Percentiles rank a stretch among this genome's conserved stretches.
Conservation (phyloP, 1,139 yeast genomes). For the Debaryomycetaceae sp. region DNA sequence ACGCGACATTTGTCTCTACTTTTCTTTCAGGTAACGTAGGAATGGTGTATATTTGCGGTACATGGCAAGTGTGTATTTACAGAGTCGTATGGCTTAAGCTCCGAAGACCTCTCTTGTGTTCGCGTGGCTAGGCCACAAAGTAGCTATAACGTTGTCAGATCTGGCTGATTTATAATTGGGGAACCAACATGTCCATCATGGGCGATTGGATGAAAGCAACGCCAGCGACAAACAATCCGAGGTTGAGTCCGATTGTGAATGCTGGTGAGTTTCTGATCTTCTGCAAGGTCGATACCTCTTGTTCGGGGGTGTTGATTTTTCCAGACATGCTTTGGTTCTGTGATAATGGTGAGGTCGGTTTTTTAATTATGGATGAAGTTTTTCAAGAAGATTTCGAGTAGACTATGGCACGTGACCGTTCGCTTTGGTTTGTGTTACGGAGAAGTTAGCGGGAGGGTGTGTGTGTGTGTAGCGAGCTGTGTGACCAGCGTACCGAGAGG, state of each 20-base stretch:
- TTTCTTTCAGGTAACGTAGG: not conserved
- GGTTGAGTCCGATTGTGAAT: slow-evolving; percentile 62
- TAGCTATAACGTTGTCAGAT: not conserved
- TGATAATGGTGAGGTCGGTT: not conserved
- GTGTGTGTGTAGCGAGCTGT: too few species aligned
- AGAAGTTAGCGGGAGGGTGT: too few species aligned
- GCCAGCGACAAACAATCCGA: slow-evolving; percentile 65
- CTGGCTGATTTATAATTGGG: slow-evolving; percentile 48
- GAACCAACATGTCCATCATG: slow-evolving; percentile 76
- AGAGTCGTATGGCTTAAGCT: not conserved
- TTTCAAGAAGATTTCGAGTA: not conserved
- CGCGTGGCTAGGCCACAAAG: not conserved
- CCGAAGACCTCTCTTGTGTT: not conserved
- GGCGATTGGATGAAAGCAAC: slow-evolving; percentile 75
- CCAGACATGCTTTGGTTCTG: slow-evolving; percentile 20
- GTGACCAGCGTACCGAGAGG: too few species aligned
- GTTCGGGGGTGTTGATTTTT: slow-evolving; percentile 18
- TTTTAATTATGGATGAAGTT: slow-evolving; percentile 1
- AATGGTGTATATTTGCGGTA: not conserved
- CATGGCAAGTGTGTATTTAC: not conserved
- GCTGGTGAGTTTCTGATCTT: slow-evolving; percentile 59
- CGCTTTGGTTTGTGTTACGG: too few species aligned
- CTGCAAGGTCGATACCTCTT: slow-evolving; percentile 38
- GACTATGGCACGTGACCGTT: too few species aligned
- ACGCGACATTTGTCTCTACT: not conserved